Evolutionary conservation across 2,329 filamentous ascomycete species (phyloP).

Genomic region (Fusarium siculi): DNA sequence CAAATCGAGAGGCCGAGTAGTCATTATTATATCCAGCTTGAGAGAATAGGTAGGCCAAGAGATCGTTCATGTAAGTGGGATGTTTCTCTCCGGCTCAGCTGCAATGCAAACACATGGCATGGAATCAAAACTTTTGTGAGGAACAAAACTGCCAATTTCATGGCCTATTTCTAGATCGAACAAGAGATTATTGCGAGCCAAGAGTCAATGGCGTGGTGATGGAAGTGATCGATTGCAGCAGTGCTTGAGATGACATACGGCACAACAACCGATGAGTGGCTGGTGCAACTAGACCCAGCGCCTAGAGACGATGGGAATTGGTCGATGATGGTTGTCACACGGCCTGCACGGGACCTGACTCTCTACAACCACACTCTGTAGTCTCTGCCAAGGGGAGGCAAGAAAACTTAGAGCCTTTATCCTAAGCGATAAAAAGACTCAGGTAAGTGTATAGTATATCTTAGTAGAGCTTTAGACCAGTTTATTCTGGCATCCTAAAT

Average conservation of each 20-base stretch:
- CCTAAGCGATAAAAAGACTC: neutral
- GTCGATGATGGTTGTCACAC: slow-evolving; percentile 29
- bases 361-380: slow-evolving; percentile 24
- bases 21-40: slow-evolving; percentile 13
- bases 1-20: slow-evolving; percentile 6
- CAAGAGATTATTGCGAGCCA: slow-evolving; percentile 30
- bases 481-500: neutral
- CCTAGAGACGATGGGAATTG: slow-evolving; percentile 41
- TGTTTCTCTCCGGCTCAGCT: slow-evolving; percentile 23
- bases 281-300: slow-evolving; percentile 38
- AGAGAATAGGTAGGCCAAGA: slow-evolving; percentile 16
- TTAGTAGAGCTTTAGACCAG: neutral
- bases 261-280: slow-evolving; percentile 35
- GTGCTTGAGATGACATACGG: slow-evolving; percentile 24
- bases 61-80: slow-evolving; percentile 29
- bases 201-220: slow-evolving; percentile 42
- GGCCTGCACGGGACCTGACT: slow-evolving; percentile 16
- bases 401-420: neutral
- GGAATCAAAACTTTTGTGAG: slow-evolving; percentile 6
- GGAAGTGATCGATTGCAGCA: slow-evolving; percentile 37
- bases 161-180: slow-evolving; percentile 10
- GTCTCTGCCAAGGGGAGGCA: neutral
- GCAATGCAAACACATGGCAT: slow-evolving; percentile 17
- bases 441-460: neutral
- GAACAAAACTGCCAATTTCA: slow-evolving; percentile 18